Evolutionary conservation across 148 eudicot genomes (phyloP).

Genomic region (Dianthus caryophyllus): DNA sequence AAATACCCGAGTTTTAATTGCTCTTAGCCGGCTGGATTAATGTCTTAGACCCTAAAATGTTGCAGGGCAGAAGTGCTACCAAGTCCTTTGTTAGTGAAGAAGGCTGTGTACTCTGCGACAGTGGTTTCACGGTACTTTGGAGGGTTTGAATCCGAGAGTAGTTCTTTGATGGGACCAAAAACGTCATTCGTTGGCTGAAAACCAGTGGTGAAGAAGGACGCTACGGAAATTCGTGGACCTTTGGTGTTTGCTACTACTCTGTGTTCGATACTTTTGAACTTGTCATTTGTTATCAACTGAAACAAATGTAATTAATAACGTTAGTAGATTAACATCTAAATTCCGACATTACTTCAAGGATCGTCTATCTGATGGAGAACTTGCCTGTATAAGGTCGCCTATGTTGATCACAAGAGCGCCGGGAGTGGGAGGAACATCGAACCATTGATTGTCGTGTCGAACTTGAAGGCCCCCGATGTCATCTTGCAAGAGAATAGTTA

Average conservation of each 20-base stretch:
- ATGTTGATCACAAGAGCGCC: slow-evolving; percentile 46
- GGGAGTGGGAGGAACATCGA: slow-evolving; percentile 41
- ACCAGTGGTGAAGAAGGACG: slow-evolving; percentile 49
- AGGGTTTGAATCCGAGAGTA: slow-evolving; percentile 47
- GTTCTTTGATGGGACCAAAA: slow-evolving; percentile 58
- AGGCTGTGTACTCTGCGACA: slow-evolving; percentile 28
- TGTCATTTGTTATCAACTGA: slow-evolving; percentile 54
- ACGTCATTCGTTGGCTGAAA: slow-evolving; percentile 15
- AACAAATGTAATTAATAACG: not conserved
- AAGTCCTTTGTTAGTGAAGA: slow-evolving; percentile 33
- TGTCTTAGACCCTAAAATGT: slow-evolving; percentile 26
- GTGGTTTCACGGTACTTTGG: slow-evolving; percentile 41
- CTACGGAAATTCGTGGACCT: slow-evolving; percentile 50
- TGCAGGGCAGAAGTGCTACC: slow-evolving; percentile 35
- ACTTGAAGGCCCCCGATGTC: slow-evolving; percentile 44
- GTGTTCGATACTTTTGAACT: slow-evolving; percentile 48
- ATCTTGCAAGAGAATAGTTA: slow-evolving; percentile 45
- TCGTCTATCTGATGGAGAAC: too few relatives aligned
- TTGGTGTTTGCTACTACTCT: too few relatives aligned
- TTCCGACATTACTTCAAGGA: not conserved
- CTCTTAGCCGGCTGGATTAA: not conserved
- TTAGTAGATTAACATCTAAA: too few relatives aligned
- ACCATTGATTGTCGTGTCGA: slow-evolving; percentile 38
- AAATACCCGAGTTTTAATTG: not conserved
- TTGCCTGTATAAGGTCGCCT: slow-evolving; percentile 60